phyloP scores from a whole-genome alignment of 2,329 filamentous ascomycete species.

The Tolypocladium ovalisporum region DNA sequence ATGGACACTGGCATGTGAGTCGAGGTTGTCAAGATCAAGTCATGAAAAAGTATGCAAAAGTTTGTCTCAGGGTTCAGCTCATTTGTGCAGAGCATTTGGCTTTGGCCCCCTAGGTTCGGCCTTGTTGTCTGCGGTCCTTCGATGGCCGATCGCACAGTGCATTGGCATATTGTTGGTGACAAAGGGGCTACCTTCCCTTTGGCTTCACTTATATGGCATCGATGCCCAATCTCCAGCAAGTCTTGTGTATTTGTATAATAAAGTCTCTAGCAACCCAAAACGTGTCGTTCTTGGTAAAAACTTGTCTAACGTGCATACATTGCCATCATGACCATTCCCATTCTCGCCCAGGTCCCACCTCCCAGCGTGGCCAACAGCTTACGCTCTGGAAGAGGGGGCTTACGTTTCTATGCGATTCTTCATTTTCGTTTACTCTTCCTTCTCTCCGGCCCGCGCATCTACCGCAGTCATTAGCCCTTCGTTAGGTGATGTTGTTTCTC shows the following conservation, averaged over 20 bases:
- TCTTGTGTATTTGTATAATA: background rate
- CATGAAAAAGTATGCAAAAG: background rate
- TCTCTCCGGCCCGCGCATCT: conserved; percentile 6
- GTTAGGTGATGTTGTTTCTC: background rate
- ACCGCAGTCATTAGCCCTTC: conserved; percentile 1
- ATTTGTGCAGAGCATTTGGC: background rate
- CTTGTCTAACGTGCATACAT: conserved; percentile 4
- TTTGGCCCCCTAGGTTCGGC: too few species aligned
- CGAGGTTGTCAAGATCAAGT: background rate
- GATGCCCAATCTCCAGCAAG: background rate
- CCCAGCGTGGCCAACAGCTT: background rate
- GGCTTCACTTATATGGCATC: background rate
- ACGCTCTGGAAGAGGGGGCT: too few species aligned
- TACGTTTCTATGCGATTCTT: conserved; percentile 2
- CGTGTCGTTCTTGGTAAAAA: background rate
- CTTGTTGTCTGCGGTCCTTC: too few species aligned
- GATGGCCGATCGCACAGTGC: too few species aligned
- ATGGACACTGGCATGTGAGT: background rate
- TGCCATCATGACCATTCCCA: conserved; percentile 1
- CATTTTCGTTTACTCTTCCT: conserved; percentile 5
- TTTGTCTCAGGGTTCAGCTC: background rate
- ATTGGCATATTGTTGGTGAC: background rate
- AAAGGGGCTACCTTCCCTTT: background rate
- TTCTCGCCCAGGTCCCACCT: background rate
- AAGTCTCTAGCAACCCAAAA: background rate